Base-by-base conservation (phyloP, 2,329 filamentous ascomycete genomes). In the Fusarium nurragi region DNA sequence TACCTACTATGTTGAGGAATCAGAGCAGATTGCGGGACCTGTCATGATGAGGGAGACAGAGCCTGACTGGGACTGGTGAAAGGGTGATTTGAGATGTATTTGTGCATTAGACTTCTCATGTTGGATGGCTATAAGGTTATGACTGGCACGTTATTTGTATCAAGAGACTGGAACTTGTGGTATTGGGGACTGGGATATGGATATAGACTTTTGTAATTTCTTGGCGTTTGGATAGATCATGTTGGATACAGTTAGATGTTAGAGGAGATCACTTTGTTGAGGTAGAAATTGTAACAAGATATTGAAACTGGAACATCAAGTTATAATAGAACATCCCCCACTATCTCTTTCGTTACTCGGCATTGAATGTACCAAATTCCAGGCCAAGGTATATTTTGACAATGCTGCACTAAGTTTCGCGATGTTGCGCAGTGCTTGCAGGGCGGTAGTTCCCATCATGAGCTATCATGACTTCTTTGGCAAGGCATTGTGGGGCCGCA, bases 21-120 rank as follows among this genome's bases (percentile, higher is more conserved):
- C 75, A 5, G 78, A 83, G 63, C 76, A 78, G 43, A 73, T 83
- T 8, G 76, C 77, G 47, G 81, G 81, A 5, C 75, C 79, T 5
- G 80, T 79, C 47, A 64, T 82, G 62, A 71, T 79, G 30, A 76
- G 78, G 25, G 77, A 79, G 14, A 74, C 78, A 21, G 77, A 80
- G 52, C 73, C 77, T 19, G 78, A 78, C 32, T 81, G 78, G 77
- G 76, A 79, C 28, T 73, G 70, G 58, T 76, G 72, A 36, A 21
- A 41, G 19, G 22, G 5, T 40, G 41, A 13, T 23, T 16, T 50
- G 18, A 19, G 28, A 19, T 28, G 14, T 8, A 22, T 48, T 47
- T 57, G 30, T 32, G 36, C 37, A 36, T 34, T 26, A 22, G 38
- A 39, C 7, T 23, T 13, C 18, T 21, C 7, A 32, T 47, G 19